Conservation (phyloP, 495 filamentous ascomycete genomes). For the Hyaloscypha finlandica region DNA sequence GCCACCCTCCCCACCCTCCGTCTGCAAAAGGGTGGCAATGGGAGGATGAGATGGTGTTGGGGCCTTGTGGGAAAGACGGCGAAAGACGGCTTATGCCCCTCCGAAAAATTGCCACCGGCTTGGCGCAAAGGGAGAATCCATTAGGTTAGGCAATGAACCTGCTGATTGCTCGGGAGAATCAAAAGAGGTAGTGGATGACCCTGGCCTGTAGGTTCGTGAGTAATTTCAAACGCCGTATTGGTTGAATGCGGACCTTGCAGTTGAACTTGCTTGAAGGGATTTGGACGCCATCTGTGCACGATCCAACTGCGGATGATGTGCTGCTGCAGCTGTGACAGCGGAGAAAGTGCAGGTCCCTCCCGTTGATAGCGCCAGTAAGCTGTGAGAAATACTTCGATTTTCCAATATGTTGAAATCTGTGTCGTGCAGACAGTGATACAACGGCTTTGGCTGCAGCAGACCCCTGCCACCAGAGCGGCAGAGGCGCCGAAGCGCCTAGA, state of each 20-base stretch:
- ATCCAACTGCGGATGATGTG: slow-evolving; percentile 9
- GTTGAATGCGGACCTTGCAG: neutral
- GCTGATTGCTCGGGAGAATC: neutral
- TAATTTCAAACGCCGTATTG: neutral
- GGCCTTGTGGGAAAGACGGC: neutral
- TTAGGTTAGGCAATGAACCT: neutral
- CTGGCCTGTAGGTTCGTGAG: neutral
- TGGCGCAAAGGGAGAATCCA: neutral
- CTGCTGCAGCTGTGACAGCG: slow-evolving; percentile 22
- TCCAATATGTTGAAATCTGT: neutral
- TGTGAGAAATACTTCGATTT: slow-evolving; percentile 3
- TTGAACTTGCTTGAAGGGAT: neutral
- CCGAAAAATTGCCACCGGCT: neutral
- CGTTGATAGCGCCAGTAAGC: slow-evolving; percentile 2
- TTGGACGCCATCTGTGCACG: slow-evolving; percentile 1
- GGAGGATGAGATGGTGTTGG: neutral
- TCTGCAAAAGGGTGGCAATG: neutral
- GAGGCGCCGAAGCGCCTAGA: slow-evolving; percentile 20
- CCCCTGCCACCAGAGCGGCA: slow-evolving; percentile 11
- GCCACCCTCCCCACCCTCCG: neutral
- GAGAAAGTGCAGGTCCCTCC: slow-evolving; percentile 7
- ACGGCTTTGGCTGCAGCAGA: slow-evolving; percentile 14
- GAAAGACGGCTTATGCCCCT: neutral
- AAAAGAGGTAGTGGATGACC: neutral
- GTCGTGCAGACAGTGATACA: slow-evolving; percentile 18